Evolutionary conservation across 306 rosid species (phyloP), one percentile per base, ranked within the genome.

Genomic region (Bauhinia variegata): DNA sequence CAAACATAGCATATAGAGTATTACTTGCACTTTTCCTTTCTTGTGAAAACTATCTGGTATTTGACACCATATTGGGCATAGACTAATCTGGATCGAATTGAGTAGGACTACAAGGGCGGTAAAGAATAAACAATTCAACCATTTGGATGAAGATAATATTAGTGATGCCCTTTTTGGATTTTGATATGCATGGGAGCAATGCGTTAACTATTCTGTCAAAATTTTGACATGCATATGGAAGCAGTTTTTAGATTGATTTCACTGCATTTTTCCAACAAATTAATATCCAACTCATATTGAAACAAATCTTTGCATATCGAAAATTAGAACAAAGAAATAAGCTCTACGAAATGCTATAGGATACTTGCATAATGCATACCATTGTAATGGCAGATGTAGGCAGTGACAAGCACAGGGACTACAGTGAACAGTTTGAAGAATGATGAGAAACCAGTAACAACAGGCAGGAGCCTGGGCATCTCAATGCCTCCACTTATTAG

Each of bases 351-450:
- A 68, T 19, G 65, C 47, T 38, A 48, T 46, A 65, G 63, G 74
- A 46, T 75, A 71, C 28, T 65, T 57, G 51, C 86, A 67, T 86
- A 91, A 93, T 57, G 51, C 86, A 67, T 86, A 91, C 96, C 93
- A 23, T 91, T 91, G 83, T 86, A 91, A 55, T 91, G 97, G 77
- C 97, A 91, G 78, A 91, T 91, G 67, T 80, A 91, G 42, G 97
- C 97, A 61, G 96, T 88, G 70, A 91, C 96, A 64, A 88, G 87
- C 58, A 91, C 91, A 17, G 97, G 97, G 73, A 91, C 97, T 19
- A 84, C 96, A 9, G 96, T 91, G 81, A 91, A 91, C 59, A 88
- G 79, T 16, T 74, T 73, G 58, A 91, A 34, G 75, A 86, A 64
- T 16, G 96, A 83, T 32, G 93, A 12, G 68, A 78, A 34, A 57